A percentile compares a stretch with the other conserved stretches of the same genome.
Conservation (phyloP, 805 yeast genomes). For the Candida dajiaensis region DNA sequence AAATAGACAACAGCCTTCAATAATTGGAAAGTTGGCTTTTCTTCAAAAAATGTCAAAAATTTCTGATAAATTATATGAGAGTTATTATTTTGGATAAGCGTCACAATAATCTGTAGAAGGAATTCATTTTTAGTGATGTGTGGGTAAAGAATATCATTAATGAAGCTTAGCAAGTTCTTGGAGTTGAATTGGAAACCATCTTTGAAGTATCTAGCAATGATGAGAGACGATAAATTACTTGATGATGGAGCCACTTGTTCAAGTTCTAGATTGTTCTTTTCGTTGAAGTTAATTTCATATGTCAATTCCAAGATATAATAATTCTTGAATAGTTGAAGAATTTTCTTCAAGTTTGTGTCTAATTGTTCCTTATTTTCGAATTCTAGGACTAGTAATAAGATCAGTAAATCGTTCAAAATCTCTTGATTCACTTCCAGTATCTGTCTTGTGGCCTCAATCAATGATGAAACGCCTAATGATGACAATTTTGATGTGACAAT, state of each 20-base stretch:
- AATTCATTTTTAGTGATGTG: constrained; percentile 16
- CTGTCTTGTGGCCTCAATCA: constrained; percentile 26
- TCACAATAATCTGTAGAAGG: constrained; percentile 6
- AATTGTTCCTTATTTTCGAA: constrained; percentile 26
- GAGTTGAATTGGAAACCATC: constrained; percentile 13
- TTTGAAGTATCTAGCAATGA: constrained; percentile 7
- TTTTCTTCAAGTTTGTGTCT: constrained; percentile 10
- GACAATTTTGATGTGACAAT: constrained; percentile 18
- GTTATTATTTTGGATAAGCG: constrained; percentile 8
- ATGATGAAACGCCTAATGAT: constrained; percentile 16
- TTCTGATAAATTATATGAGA: constrained; percentile 13
- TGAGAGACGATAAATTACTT: constrained; percentile 10
- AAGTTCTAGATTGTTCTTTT: constrained; percentile 11
- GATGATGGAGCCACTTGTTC: constrained; percentile 12
- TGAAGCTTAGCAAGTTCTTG: constrained; percentile 9
- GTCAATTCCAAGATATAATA: constrained; percentile 15
- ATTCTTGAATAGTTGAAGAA: constrained; percentile 14
- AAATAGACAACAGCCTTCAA: constrained; percentile 20
- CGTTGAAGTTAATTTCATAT: constrained; percentile 12
- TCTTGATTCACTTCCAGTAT: constrained; percentile 24
- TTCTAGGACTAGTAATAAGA: constrained; percentile 32
- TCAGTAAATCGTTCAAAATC: constrained; percentile 27
- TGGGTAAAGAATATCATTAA: constrained; percentile 11
- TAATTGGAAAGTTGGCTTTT: constrained; percentile 15
- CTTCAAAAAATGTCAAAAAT: constrained; percentile 12